These are phyloP conservation scores for Laburnicola sp. DNA, from an alignment of 2,329 filamentous ascomycete species.

Conservation along the genomic window DNA sequence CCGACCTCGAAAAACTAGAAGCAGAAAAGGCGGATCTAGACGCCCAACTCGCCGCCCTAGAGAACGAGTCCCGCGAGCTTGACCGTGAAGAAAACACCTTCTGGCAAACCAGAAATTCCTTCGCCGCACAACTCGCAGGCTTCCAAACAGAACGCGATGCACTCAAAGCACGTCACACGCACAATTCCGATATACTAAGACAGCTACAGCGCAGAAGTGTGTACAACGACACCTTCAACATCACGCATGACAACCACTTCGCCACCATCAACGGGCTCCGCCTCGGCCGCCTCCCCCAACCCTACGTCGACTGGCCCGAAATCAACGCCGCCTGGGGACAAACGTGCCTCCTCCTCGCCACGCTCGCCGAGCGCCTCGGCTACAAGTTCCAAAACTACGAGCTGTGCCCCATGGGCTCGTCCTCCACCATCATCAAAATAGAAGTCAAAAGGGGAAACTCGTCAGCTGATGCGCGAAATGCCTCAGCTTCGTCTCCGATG, in stretches of 20 bases:
- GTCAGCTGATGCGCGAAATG: constrained; percentile 45
- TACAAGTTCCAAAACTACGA: constrained; percentile 88
- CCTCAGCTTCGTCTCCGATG: constrained; percentile 22
- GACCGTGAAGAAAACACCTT: constrained; percentile 86
- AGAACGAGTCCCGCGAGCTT: constrained; percentile 75
- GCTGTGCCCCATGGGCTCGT: constrained; percentile 87
- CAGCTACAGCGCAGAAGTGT: constrained; percentile 95
- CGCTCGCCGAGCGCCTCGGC: constrained; percentile 84
- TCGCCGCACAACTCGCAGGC: constrained; percentile 73
- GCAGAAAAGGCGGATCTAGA: constrained; percentile 78
- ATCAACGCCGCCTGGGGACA: constrained; percentile 99
- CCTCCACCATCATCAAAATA: constrained; percentile 74
- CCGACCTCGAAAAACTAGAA: constrained; percentile 78
- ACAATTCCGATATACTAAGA: constrained; percentile 86
- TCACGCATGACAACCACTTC: constrained; percentile 94
- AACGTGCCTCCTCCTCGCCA: constrained; percentile 85
- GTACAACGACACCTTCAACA: constrained; percentile 98
- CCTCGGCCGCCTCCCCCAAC: constrained; percentile 77
- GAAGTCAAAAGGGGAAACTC: constrained; percentile 49
- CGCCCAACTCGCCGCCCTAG: constrained; percentile 75
- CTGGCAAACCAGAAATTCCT: constrained; percentile 86
- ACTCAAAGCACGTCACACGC: constrained; percentile 84
- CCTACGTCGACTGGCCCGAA: constrained; percentile 94
- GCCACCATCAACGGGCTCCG: constrained; percentile 96
- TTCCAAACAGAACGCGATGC: constrained; percentile 90